Base-by-base conservation (phyloP, 1,284 basidiomycete genomes). In the Pseudozyma pruni region DNA sequence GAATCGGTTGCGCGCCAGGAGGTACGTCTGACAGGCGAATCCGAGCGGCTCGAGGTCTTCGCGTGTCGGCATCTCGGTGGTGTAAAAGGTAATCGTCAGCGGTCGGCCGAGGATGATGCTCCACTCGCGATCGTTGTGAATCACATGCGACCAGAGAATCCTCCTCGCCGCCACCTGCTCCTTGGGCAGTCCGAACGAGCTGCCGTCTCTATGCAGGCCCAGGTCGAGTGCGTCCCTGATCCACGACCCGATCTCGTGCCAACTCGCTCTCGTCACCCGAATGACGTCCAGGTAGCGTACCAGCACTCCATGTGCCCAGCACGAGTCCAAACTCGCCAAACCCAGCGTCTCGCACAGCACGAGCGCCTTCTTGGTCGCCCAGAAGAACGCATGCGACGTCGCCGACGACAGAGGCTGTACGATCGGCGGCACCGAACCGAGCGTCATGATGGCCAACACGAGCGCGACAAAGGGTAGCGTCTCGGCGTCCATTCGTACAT, bases 111-210 rank as follows among this genome's bases (percentile, higher is more conserved):
- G 50, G 32, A 72, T 63, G 53, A 72, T 62, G 44, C 55, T 60
- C 70, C 70, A 72, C 23, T 72, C 70, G 19, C 70, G 59, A 33
- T 72, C 70, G 39, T 68, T 72, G 49, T 72, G 70, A 10, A 72
- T 61, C n/a, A 72, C 70, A 34, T 72, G 70, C 29, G 55, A 63
- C 70, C 70, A 72, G 5, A 72, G 44, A 19, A 67, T 68, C 23
- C 64, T 41, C 20, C 70, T 19, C 3, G 59, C 59, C 5, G 70
- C 58, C 16, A 72, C 63, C 23, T 72, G 62, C 45, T 72, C 70
- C 46, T 64, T 72, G 19, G 70, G 59, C 39, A 72, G 22, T 14
- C 64, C 57, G 16, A 72, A 67, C n/a, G 62, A 67, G 43, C 58
- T 67, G 11, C 62, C 69, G 27, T 72, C 62, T 8, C 70, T 39